Base-by-base conservation (phyloP, 768 basidiomycete species). In the Hypsizygus marmoreus region DNA sequence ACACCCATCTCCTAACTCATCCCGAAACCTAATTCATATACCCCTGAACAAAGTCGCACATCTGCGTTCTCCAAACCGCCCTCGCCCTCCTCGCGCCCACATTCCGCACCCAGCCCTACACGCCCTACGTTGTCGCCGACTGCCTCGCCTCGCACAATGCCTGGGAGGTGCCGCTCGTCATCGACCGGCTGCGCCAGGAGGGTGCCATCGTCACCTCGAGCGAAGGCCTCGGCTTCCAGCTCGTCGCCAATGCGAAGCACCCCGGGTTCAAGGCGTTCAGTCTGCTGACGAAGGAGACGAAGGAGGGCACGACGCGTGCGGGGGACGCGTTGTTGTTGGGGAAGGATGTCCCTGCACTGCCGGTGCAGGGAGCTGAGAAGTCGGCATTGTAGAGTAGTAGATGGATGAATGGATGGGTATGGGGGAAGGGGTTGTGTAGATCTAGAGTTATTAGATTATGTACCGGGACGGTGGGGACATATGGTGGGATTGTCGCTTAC, bases 51-150 rank as follows among this genome's bases (percentile, higher is more conserved):
- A 22, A 59, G 58, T 50, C 58, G 9, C 58, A 83, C 54, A 73
- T 97, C 13, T 94, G 86, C 73, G 80, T 95, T 49, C 76, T 98
- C 2, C 95, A 98, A 67, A 57, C 58, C 13, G 55, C 58, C 5
- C 29, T 57, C 19, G 43, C 53, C 1, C 49, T 55, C 71, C 40
- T 72, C 71, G 34, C 64, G 64, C 47, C 54, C 60, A 62, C 16
- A 11, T 49, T 53, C 49, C 41, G 51, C 25, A 24, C 48, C 11
- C 29, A 56, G 22, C 45, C 59, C 30, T 50, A 59, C 47, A 53
- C 53, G 2, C 43, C 45, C 9, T 59, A 59, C 34, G 50, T 59
- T 19, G 49, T 59, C 30, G 55, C 58, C 10, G 58, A 59, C 19
- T 44, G 51, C 26, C 4, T 59, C 11, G 50, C 58, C 11, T 59